phyloP scores from a whole-genome alignment of 768 basidiomycete genomes.

The Mycena capillaripes region DNA sequence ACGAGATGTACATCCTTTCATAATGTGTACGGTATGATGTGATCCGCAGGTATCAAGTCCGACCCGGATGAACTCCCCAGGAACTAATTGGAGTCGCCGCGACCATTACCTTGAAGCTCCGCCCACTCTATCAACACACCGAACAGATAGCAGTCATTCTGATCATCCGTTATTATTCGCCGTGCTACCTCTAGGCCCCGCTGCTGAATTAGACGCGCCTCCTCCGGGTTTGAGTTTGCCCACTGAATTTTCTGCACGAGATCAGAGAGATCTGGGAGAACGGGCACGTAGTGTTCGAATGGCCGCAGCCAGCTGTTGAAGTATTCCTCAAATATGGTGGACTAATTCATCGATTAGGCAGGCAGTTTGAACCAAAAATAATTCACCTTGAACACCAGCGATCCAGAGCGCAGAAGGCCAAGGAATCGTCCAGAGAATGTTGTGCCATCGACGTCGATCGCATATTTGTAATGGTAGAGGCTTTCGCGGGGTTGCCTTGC shows the following conservation, averaged over 20 bases:
- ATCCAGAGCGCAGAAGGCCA: not conserved
- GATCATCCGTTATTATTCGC: not conserved
- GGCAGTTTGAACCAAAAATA: not conserved
- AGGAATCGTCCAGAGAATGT: constrained; percentile 7
- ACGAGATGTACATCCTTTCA: too few relatives aligned
- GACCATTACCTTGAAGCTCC: not conserved
- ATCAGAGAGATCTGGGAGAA: constrained; percentile 4
- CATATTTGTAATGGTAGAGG: constrained; percentile 1
- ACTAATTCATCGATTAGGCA: not conserved
- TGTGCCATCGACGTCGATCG: constrained; percentile 7
- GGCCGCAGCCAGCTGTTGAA: constrained; percentile 19
- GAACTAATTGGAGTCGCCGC: too few relatives aligned
- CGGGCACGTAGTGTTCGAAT: constrained; percentile 8
- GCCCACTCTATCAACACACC: not conserved
- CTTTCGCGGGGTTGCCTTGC: not conserved
- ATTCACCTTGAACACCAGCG: constrained; percentile 17
- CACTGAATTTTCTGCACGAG: constrained; percentile 8
- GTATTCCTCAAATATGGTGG: constrained; percentile 1
- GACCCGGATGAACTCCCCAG: too few relatives aligned
- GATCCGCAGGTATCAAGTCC: too few relatives aligned
- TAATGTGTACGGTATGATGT: too few relatives aligned
- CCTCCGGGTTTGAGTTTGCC: not conserved
- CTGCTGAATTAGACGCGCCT: constrained; percentile 1
- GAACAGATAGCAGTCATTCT: constrained; percentile 5
- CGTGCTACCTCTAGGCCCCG: not conserved